These are phyloP conservation scores for Melampsora larici-populina DNA, from an alignment of 1,284 basidiomycete genomes.

Conservation along the genomic window DNA sequence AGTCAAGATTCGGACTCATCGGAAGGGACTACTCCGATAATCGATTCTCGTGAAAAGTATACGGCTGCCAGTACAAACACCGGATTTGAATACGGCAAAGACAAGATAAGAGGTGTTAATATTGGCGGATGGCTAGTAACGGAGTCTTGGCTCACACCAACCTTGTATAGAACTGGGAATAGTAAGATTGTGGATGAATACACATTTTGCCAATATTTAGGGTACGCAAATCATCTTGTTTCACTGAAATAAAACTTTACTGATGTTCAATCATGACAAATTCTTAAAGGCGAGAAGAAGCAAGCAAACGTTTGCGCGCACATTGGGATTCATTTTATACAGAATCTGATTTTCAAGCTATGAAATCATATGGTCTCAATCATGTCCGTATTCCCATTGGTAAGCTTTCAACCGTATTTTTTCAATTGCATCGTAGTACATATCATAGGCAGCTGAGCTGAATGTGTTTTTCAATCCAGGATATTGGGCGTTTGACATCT, in stretches of 20 bases:
- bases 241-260: neutral
- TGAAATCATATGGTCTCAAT: slow-evolving; percentile 72
- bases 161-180: slow-evolving; percentile 64
- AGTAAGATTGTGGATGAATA: slow-evolving; percentile 66
- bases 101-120: too few species aligned
- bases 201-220: slow-evolving; percentile 64
- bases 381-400: slow-evolving; percentile 84
- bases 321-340: slow-evolving; percentile 83
- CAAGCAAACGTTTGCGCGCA: slow-evolving; percentile 56
- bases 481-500: slow-evolving; percentile 68
- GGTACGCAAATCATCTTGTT: slow-evolving; percentile 47
- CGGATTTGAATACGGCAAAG: too few species aligned
- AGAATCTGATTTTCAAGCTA: slow-evolving; percentile 68
- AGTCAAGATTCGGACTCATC: too few species aligned
- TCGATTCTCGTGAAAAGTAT: too few species aligned
- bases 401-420: slow-evolving; percentile 57
- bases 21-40: too few species aligned
- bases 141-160: slow-evolving; percentile 79
- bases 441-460: neutral
- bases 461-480: neutral
- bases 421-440: too few species aligned
- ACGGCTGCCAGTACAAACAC: too few species aligned
- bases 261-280: neutral
- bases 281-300: slow-evolving; percentile 10
- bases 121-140: neutral